Evolutionary conservation across 768 basidiomycete species (phyloP).

Genomic region (Pleurotus tuoliensis): DNA sequence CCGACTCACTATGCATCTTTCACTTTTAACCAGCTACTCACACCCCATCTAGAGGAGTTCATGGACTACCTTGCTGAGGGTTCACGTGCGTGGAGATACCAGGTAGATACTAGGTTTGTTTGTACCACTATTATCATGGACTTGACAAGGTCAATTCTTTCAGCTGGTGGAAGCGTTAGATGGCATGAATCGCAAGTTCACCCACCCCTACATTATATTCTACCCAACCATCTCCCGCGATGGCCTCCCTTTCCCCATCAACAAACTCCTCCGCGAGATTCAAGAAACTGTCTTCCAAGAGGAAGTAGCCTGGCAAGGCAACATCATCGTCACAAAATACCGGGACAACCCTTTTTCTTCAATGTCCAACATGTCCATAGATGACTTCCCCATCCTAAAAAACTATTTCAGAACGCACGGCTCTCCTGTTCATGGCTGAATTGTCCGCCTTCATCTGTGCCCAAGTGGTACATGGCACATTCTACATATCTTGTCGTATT

Average conservation of each 20-base stretch:
- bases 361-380: constrained; percentile 75
- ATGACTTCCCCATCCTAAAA: constrained; percentile 77
- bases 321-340: constrained; percentile 75
- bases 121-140: constrained; percentile 49
- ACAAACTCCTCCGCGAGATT: constrained; percentile 71
- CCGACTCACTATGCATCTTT: constrained; percentile 41
- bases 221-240: constrained; percentile 74
- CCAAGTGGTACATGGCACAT: too few relatives aligned
- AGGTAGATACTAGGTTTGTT: too few relatives aligned
- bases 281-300: constrained; percentile 64
- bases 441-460: not conserved
- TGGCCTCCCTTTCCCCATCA: constrained; percentile 77
- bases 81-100: constrained; percentile 66
- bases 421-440: constrained; percentile 34
- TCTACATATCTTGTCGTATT: too few relatives aligned
- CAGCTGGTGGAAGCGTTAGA: constrained; percentile 74
- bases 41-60: constrained; percentile 80
- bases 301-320: constrained; percentile 71
- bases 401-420: constrained; percentile 72
- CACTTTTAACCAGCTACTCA: constrained; percentile 45
- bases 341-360: constrained; percentile 47
- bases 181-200: constrained; percentile 74
- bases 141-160: constrained; percentile 76
- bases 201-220: constrained; percentile 77
- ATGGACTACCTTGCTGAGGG: constrained; percentile 82